These are phyloP conservation scores for Ceratocystis papillata DNA, from an alignment of 2,329 filamentous ascomycete genomes.

Conservation along the genomic window DNA sequence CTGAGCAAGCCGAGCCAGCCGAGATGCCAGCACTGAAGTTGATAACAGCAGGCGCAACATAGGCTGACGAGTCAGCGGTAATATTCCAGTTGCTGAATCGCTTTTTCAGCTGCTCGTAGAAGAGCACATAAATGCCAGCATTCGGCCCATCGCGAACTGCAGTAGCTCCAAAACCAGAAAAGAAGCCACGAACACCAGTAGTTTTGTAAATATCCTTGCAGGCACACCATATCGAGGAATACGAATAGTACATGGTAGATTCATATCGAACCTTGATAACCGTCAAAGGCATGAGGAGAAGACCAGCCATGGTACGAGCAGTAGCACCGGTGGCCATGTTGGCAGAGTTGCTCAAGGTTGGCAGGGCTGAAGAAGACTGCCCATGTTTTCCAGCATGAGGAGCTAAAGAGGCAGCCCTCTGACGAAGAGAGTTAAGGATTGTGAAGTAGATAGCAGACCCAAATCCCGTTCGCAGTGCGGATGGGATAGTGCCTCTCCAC, in stretches of 20 bases:
- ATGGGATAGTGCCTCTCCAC: slow-evolving; percentile 88
- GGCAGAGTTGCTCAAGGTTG: slow-evolving; percentile 69
- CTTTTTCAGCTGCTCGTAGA: slow-evolving; percentile 78
- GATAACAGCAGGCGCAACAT: slow-evolving; percentile 36
- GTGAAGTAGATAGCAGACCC: slow-evolving; percentile 93
- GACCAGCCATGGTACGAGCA: slow-evolving; percentile 75
- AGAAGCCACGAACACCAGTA: slow-evolving; percentile 75
- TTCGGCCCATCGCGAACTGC: slow-evolving; percentile 93
- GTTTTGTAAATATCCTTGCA: slow-evolving; percentile 60
- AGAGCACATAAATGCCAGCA: slow-evolving; percentile 83
- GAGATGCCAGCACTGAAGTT: slow-evolving; percentile 77
- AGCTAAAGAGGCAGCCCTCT: slow-evolving; percentile 21
- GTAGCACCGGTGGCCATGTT: slow-evolving; percentile 78
- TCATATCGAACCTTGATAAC: slow-evolving; percentile 96
- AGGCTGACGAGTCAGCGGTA: slow-evolving; percentile 16
- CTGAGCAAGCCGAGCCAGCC: slow-evolving; percentile 72
- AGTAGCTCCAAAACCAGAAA: slow-evolving; percentile 86
- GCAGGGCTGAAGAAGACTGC: slow-evolving; percentile 62
- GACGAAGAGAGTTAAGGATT: slow-evolving; percentile 68
- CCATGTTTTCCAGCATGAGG: slow-evolving; percentile 24
- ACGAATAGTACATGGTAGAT: slow-evolving; percentile 67
- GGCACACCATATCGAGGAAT: slow-evolving; percentile 64
- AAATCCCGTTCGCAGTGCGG: slow-evolving; percentile 83
- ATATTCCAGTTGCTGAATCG: slow-evolving; percentile 36
- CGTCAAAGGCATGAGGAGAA: slow-evolving; percentile 89